Evolutionary conservation across 208 protist genomes (phyloP).

Genomic region (Leishmania braziliensis): DNA sequence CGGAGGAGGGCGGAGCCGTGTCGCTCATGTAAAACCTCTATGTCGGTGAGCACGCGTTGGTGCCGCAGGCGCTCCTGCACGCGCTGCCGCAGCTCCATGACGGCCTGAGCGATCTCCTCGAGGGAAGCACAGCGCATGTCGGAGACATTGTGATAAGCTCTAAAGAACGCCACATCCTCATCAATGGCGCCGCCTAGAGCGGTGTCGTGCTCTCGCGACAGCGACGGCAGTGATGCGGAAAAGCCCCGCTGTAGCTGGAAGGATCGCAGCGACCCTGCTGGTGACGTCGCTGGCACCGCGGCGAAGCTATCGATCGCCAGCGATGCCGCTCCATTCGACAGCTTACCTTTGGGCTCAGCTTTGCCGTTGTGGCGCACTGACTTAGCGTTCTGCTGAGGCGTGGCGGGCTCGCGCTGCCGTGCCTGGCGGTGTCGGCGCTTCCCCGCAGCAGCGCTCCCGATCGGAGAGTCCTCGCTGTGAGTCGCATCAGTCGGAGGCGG

Average conservation of each 20-base stretch:
- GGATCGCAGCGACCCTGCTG: neutral
- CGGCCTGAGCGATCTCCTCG: slow-evolving; percentile 51
- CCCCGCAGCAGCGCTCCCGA: neutral
- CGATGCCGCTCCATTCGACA: neutral
- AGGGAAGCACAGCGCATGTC: slow-evolving; percentile 68
- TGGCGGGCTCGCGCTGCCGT: neutral
- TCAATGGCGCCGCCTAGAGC: neutral
- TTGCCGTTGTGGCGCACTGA: neutral
- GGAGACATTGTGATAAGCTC: slow-evolving; percentile 49
- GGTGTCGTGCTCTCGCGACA: neutral
- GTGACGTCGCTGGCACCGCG: neutral
- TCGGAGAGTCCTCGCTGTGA: slow-evolving; percentile 16
- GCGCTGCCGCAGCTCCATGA: slow-evolving; percentile 47
- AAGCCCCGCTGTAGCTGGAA: neutral
- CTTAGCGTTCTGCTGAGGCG: neutral
- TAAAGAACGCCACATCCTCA: slow-evolving; percentile 39
- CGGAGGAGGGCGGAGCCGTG: slow-evolving; percentile 29
- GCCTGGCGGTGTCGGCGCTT: neutral
- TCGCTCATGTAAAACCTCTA: slow-evolving; percentile 17
- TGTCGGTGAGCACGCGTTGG: slow-evolving; percentile 30
- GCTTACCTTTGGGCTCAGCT: neutral
- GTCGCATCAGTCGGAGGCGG: neutral
- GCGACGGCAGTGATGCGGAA: neutral
- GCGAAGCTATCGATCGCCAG: neutral
- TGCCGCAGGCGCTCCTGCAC: slow-evolving; percentile 39